These are phyloP conservation scores for Ilyonectria mors-panacis DNA, from an alignment of 2,329 filamentous ascomycete genomes.

Conservation along the genomic window DNA sequence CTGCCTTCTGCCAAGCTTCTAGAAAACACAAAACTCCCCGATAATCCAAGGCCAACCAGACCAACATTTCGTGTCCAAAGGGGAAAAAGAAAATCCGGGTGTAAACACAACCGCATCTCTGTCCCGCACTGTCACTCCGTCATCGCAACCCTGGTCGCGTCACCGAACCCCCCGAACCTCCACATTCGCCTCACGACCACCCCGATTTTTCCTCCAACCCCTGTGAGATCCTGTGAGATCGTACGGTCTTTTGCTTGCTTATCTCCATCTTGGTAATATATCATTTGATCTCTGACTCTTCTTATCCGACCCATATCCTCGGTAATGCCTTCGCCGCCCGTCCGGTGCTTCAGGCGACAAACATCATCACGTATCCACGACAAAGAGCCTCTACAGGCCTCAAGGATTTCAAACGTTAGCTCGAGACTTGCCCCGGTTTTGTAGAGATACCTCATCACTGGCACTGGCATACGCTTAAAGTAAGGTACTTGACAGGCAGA, in stretches of 20 bases:
- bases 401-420: too few relatives aligned
- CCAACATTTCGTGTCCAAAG: background rate
- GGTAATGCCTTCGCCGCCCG: constrained; percentile 16
- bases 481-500: too few relatives aligned
- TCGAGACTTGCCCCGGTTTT: too few relatives aligned
- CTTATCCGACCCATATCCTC: constrained; percentile 18
- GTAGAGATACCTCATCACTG: too few relatives aligned
- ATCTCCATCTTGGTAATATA: constrained; percentile 10
- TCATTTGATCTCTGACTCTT: constrained; percentile 15
- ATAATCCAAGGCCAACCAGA: background rate
- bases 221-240: background rate
- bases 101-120: background rate
- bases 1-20: constrained; percentile 8
- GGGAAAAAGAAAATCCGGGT: background rate
- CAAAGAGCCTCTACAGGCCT: background rate
- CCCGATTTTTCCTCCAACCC: background rate
- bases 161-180: constrained; percentile 23
- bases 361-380: background rate
- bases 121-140: background rate
- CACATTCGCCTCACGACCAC: constrained; percentile 19
- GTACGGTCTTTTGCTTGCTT: constrained; percentile 5
- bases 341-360: constrained; percentile 1
- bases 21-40: background rate
- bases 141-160: constrained; percentile 1
- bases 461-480: too few relatives aligned